Evolutionary conservation across 495 filamentous ascomycete species (phyloP), one percentile per base, ranked within the genome.

Genomic region (Eremomyces bilateralis): DNA sequence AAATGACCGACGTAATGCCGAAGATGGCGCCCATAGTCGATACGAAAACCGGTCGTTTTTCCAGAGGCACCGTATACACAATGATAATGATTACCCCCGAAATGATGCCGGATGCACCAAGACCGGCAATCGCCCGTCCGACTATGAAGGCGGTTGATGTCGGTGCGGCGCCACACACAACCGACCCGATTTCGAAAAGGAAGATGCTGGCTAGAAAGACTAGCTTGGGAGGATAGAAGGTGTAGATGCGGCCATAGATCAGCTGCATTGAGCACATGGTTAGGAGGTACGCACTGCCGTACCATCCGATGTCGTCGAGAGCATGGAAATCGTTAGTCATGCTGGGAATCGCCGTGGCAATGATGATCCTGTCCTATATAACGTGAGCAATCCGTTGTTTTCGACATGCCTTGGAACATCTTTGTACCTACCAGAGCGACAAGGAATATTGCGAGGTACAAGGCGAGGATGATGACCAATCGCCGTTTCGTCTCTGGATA

Each of bases 361-460:
- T 15, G 25, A 37, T 37, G 4, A 25, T 37, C 8, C 24, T 5
- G 25, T 37, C 35, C 33, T 33, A 15, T 6, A 33, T 15, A n/a
- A 10, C 12, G 16, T 33, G 6, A n/a, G 11, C 10, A 15, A 18
- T 34, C 35, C 4, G 35, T 37, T 5, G 15, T 33, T 5, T 15
- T 5, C 4, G 33, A 20, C 21, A 35, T 35, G 33, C 15, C 33
- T 8, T 5, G 11, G 13, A 25, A 10, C 5, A 35, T 15, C 12
- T 15, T 37, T 6, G 35, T 37, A 13, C 24, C 4, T 6, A 15
- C 35, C 33, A 57, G 33, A 21, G 54, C 50, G 8, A 57, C 45
- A 10, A 58, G 46, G 31, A 58, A 58, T 18, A 52, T 41, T 20
- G 48, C 35, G 10, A 57, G 31, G 37, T 55, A 55, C 17, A 58